These are phyloP conservation scores for Ascochyta viciae-villosae DNA, from an alignment of 2,329 filamentous ascomycete species.

Conservation along the genomic window DNA sequence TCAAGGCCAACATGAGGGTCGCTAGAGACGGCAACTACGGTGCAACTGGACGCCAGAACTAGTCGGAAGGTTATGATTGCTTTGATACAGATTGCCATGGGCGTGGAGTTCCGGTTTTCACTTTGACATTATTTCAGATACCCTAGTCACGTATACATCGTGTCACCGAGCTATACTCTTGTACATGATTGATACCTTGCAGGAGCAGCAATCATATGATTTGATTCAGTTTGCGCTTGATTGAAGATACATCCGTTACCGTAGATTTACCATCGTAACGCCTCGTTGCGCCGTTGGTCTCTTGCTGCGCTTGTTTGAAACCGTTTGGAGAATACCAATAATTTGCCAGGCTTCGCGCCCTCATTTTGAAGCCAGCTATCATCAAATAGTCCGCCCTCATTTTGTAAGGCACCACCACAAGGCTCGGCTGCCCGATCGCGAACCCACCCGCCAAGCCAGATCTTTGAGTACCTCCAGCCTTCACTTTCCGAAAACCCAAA, in stretches of 20 bases:
- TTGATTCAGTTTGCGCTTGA: too few relatives aligned
- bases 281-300: not conserved
- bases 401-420: not conserved
- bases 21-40: constrained; percentile 21
- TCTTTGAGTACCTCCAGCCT: constrained; percentile 5
- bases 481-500: not conserved
- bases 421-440: not conserved
- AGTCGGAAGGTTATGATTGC: not conserved
- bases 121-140: not conserved
- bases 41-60: constrained; percentile 1
- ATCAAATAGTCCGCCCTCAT: not conserved
- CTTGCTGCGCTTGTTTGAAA: not conserved
- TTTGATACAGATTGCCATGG: not conserved
- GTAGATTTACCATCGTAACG: not conserved
- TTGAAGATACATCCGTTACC: not conserved
- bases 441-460: not conserved
- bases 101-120: not conserved
- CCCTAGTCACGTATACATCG: constrained; percentile 1
- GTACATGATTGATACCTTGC: too few relatives aligned
- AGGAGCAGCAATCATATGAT: too few relatives aligned
- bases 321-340: not conserved
- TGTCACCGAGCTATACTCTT: not conserved
- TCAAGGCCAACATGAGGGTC: constrained; percentile 71
- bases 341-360: not conserved
- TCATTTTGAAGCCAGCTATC: not conserved